Evolutionary conservation across 345 rosid genomes (phyloP).

Genomic region (Melaleuca alternifolia): DNA sequence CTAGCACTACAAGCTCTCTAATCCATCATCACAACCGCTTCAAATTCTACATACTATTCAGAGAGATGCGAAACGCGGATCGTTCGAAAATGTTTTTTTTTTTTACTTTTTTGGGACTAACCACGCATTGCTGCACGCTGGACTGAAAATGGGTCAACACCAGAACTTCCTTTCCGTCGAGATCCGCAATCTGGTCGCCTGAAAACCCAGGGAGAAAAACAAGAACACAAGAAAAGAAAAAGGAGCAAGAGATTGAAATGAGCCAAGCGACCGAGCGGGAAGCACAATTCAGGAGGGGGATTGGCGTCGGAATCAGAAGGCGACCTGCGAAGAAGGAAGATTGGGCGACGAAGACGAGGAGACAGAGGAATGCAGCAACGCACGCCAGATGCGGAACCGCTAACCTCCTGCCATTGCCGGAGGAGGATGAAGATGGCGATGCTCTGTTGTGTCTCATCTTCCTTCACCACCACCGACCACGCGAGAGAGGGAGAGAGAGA

Average conservation of each 20-base stretch:
- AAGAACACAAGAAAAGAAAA: neutral
- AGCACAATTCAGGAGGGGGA: neutral
- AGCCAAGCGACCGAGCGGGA: neutral
- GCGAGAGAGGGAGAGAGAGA: neutral
- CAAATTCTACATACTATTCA: neutral
- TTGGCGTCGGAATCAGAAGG: neutral
- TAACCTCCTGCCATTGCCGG: constrained; percentile 21
- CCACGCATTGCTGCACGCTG: constrained; percentile 81
- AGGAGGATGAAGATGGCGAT: neutral
- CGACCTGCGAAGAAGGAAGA: constrained; percentile 64
- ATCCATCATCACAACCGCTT: neutral
- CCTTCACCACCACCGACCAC: neutral
- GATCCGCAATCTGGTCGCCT: constrained; percentile 28
- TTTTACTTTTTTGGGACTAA: constrained; percentile 17
- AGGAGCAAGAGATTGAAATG: neutral
- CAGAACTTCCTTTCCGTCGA: constrained; percentile 26
- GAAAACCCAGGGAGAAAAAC: neutral
- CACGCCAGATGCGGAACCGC: constrained; percentile 47
- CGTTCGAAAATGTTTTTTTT: neutral
- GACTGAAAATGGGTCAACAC: constrained; percentile 61
- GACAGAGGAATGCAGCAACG: constrained; percentile 39
- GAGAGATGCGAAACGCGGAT: neutral
- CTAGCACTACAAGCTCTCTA: too few species aligned
- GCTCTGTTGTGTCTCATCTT: constrained; percentile 29
- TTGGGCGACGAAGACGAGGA: constrained; percentile 54